Percentiles rank a stretch among this genome's conserved stretches.
These are phyloP conservation scores for Trametes hirsuta DNA, from an alignment of 1,284 basidiomycete species.

Conservation along the genomic window DNA sequence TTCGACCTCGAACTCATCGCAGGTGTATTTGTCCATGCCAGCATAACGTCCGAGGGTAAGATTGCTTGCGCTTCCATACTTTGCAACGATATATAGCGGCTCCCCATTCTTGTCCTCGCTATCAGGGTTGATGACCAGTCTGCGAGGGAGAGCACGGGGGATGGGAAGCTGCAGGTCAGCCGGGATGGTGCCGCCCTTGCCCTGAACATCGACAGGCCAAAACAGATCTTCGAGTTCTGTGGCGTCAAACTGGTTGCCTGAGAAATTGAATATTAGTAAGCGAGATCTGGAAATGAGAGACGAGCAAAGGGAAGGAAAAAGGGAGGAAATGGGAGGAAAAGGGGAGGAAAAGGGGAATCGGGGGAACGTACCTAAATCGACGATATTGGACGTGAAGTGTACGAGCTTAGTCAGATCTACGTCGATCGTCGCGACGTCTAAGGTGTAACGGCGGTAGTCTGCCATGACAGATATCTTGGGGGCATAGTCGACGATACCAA, in stretches of 20 bases:
- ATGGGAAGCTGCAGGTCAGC: conserved; percentile 32
- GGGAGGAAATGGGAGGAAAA: too few relatives aligned
- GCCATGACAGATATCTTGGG: conserved; percentile 33
- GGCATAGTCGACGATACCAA: conserved; percentile 37
- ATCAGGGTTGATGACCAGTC: conserved; percentile 1
- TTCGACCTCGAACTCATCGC: conserved; percentile 14
- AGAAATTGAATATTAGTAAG: conserved; percentile 29
- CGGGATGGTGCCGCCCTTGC: conserved; percentile 26
- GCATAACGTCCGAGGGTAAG: conserved; percentile 31
- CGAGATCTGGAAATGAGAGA: conserved; percentile 1
- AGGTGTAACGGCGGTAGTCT: conserved; percentile 32
- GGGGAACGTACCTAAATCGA: conserved; percentile 30
- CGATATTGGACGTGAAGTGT: conserved; percentile 29
- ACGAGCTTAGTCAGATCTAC: conserved; percentile 20
- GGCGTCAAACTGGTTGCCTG: conserved; percentile 20
- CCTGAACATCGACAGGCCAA: conserved; percentile 27
- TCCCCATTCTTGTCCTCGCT: conserved; percentile 19
- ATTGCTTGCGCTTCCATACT: conserved; percentile 33
- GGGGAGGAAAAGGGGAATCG: too few relatives aligned
- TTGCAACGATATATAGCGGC: conserved; percentile 31
- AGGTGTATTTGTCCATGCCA: conserved; percentile 28
- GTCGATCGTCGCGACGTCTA: conserved; percentile 28
- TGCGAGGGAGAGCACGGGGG: conserved; percentile 19
- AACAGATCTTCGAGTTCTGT: conserved; percentile 31
- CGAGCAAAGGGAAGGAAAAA: background rate